Evolutionary conservation across 805 yeast genomes (phyloP).

Genomic region (Millerozyma acaciae): DNA sequence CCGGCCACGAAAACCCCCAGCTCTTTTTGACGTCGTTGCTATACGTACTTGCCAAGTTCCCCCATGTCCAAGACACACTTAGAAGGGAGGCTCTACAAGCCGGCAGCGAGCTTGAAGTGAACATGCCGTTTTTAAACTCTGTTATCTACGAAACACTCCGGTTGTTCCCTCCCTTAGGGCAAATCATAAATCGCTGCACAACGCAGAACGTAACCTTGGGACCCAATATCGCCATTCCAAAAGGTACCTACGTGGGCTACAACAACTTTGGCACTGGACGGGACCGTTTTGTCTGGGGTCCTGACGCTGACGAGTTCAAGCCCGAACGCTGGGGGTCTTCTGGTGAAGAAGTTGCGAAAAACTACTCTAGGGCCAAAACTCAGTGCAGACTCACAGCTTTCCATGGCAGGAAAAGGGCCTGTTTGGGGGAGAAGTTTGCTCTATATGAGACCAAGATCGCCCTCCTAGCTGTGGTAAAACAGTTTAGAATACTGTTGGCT

Average conservation of each 20-base stretch:
- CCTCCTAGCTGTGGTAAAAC: constrained; percentile 30
- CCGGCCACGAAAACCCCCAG: constrained; percentile 65
- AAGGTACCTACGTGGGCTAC: constrained; percentile 52
- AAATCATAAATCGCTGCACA: constrained; percentile 50
- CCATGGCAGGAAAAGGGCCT: constrained; percentile 59
- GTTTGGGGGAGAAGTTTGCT: constrained; percentile 59
- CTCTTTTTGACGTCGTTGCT: constrained; percentile 45
- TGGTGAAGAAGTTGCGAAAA: constrained; percentile 31
- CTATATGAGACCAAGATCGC: constrained; percentile 42
- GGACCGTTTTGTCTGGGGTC: constrained; percentile 42
- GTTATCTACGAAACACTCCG: constrained; percentile 47
- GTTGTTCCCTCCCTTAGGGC: constrained; percentile 54
- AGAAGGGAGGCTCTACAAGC: constrained; percentile 14
- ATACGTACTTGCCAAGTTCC: constrained; percentile 44
- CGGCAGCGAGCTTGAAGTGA: constrained; percentile 3
- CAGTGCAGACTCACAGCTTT: constrained; percentile 47
- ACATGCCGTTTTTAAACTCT: constrained; percentile 26
- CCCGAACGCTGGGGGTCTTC: constrained; percentile 53
- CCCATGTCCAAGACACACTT: constrained; percentile 26
- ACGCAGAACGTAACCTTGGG: constrained; percentile 38
- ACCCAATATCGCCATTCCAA: constrained; percentile 40
- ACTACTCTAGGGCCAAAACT: constrained; percentile 43
- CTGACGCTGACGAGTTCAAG: constrained; percentile 37
- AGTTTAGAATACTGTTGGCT: constrained; percentile 34
- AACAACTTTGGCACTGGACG: constrained; percentile 52